phyloP scores from a whole-genome alignment of 1,139 yeast species.

The Blastobotrys illinoisensis region DNA sequence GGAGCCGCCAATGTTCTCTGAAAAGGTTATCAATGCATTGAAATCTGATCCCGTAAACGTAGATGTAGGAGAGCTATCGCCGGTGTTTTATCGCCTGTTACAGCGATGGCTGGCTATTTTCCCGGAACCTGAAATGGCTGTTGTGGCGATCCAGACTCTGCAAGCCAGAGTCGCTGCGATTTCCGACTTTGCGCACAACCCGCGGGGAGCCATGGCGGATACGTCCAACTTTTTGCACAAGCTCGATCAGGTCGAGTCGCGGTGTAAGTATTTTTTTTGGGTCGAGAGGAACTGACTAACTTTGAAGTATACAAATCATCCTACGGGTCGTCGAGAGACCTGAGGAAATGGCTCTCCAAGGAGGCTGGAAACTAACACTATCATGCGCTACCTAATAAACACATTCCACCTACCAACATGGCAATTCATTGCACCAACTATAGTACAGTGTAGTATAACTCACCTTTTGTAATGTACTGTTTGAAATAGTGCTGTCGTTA shows the following conservation, averaged over 20 bases:
- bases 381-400: no score
- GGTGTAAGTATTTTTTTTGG: neutral
- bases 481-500: no score
- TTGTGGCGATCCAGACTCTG: slow-evolving; percentile 48
- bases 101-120: slow-evolving; percentile 72
- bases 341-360: slow-evolving; percentile 53
- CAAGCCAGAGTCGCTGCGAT: slow-evolving; percentile 63
- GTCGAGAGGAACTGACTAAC: neutral
- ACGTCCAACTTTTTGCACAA: slow-evolving; percentile 50
- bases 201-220: slow-evolving; percentile 34
- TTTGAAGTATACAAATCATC: slow-evolving; percentile 48
- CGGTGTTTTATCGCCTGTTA: slow-evolving; percentile 63
- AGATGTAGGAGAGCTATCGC: slow-evolving; percentile 61
- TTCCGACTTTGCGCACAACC: slow-evolving; percentile 63
- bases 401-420: no score
- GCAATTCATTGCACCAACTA: no score
- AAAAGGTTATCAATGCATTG: slow-evolving; percentile 70
- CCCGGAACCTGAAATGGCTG: slow-evolving; percentile 57
- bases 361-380: neutral
- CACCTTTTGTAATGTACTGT: no score
- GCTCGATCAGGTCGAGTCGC: slow-evolving; percentile 65
- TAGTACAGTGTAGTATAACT: no score
- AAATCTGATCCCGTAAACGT: slow-evolving; percentile 65
- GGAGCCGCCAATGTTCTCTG: slow-evolving; percentile 61
- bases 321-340: slow-evolving; percentile 56